Conservation (phyloP, 139 green algal genomes). For the Chlamydomonas sp. region DNA sequence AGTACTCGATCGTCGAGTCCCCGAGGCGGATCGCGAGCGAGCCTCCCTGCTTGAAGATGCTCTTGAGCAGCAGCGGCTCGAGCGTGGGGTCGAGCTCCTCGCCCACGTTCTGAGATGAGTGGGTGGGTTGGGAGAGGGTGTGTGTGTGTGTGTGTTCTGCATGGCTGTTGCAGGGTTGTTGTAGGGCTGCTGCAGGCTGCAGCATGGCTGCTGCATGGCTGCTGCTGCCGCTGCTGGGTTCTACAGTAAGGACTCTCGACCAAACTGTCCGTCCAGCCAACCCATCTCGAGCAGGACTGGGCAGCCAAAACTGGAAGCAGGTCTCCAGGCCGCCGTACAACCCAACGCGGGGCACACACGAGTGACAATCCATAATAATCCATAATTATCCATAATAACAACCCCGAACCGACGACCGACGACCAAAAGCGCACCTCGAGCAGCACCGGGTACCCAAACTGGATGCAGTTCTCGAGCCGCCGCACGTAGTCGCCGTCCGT, state of each 20-base stretch:
- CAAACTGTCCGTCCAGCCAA: too few relatives aligned
- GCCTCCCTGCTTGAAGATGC: conserved; percentile 56
- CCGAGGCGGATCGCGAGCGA: conserved; percentile 57
- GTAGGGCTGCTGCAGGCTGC: background rate
- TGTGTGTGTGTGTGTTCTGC: background rate
- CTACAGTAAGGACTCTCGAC: too few relatives aligned
- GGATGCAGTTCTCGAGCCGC: conserved; percentile 66
- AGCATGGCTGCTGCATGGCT: background rate
- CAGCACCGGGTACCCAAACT: conserved; percentile 23
- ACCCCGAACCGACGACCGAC: too few relatives aligned
- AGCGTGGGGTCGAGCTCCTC: conserved; percentile 70
- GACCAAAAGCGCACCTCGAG: too few relatives aligned
- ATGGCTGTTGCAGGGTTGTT: background rate
- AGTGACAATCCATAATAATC: too few relatives aligned
- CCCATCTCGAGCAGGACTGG: conserved; percentile 64
- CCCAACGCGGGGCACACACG: too few relatives aligned
- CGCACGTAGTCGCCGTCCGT: conserved; percentile 64
- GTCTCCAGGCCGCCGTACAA: conserved; percentile 61
- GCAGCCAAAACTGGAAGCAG: conserved; percentile 57
- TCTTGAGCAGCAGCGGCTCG: conserved; percentile 68
- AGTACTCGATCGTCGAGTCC: conserved; percentile 66
- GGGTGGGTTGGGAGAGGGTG: background rate
- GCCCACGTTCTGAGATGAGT: conserved; percentile 19
- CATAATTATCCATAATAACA: too few relatives aligned
- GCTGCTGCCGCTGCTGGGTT: too few relatives aligned